Evolutionary conservation across 2,329 filamentous ascomycete genomes (phyloP), one percentile per base, ranked within the genome.

Genomic region (Daldinia sp.): DNA sequence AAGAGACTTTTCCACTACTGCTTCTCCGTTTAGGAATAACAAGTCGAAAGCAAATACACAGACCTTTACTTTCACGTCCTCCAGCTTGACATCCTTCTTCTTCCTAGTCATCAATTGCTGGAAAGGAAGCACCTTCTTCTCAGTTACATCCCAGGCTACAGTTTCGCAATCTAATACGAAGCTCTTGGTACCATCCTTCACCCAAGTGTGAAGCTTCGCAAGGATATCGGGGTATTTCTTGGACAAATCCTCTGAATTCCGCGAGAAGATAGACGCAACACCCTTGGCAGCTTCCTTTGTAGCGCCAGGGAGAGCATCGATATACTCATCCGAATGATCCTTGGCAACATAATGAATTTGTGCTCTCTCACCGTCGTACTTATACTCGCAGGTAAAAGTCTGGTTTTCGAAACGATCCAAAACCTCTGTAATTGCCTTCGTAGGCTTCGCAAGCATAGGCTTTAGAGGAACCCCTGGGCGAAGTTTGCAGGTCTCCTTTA

Each of bases 81-180:
- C 94, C 6, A 92, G 83, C 77, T 96, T 97, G 73, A 98, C 95
- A 71, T 98, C 94, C 80, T 98, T 99, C 76, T 92, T 90, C 81
- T 99, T 99, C 56, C 95, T 87, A 11, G 95, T 98, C 95, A 98
- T 98, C 43, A 99, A 85, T 75, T 97, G 93, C 77, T 99, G 95
- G 82, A 99, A 99, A 0, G 95, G 95, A 35, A 99, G 78, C 11
- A 99, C 92, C 77, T 97, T 97, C 83, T 97, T 97, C 81, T 95
- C 93, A 1, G 85, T 84, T n/a, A 92, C 85, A 77, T 99, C 95
- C 94, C 95, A 98, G 0, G 92, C 95, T 10, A 98, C 95, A 0
- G 94, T 97, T 80, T 99, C 95, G 75, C 95, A 99, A 76, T 99
- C 95, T n/a, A 99, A 82, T 11, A 99, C 95, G 73, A 99, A 99